Conservation (phyloP, 768 basidiomycete species). For the Pilatotrama ljubarskyi region DNA sequence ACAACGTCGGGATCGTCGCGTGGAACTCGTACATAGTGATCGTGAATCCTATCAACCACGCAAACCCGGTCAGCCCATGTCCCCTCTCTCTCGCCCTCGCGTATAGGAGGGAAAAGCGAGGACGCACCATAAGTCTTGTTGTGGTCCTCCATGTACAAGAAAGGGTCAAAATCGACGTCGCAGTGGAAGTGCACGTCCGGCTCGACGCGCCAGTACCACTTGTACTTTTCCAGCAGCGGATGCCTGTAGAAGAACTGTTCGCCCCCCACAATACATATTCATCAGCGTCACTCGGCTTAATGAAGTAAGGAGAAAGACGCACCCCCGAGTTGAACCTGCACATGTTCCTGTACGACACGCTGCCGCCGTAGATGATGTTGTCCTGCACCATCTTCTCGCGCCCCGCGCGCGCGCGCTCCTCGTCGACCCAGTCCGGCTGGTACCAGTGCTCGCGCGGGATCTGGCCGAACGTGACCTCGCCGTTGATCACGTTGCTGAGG, state of each 20-base stretch:
- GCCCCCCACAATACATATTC: no score
- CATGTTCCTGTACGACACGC: constrained; percentile 68
- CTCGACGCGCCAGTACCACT: constrained; percentile 84
- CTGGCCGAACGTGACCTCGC: constrained; percentile 53
- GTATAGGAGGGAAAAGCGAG: constrained; percentile 39
- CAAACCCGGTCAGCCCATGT: not conserved
- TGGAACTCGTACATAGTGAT: constrained; percentile 65
- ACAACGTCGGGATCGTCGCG: constrained; percentile 62
- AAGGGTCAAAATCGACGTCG: constrained; percentile 65
- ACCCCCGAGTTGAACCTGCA: constrained; percentile 75
- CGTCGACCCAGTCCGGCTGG: constrained; percentile 75
- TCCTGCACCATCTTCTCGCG: constrained; percentile 51
- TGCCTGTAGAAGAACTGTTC: constrained; percentile 63
- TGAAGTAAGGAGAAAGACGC: constrained; percentile 23
- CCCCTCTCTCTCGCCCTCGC: constrained; percentile 21
- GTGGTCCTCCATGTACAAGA: constrained; percentile 68
- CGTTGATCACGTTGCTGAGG: constrained; percentile 27
- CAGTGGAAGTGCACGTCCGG: constrained; percentile 79
- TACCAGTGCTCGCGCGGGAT: constrained; percentile 66
- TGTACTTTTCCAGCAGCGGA: constrained; percentile 60
- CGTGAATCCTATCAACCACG: constrained; percentile 48
- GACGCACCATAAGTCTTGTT: constrained; percentile 63
- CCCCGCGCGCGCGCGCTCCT: constrained; percentile 53
- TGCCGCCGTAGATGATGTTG: constrained; percentile 51
- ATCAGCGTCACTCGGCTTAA: not conserved